Conservation (phyloP, 2,329 filamentous ascomycete species). For the Corinectria fuckeliana region DNA sequence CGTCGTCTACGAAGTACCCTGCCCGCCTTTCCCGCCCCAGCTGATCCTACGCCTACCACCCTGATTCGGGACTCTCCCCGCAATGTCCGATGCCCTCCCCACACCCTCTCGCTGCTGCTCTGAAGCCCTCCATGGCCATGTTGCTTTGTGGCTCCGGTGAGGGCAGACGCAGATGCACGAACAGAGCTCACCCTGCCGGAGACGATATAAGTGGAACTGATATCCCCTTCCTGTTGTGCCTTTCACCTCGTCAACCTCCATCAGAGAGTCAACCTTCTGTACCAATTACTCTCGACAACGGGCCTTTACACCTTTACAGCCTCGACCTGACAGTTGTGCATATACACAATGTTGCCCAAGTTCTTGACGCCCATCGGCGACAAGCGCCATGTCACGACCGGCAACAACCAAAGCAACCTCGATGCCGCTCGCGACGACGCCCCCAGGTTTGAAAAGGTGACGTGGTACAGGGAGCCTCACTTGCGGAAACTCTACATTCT, state of each 20-base stretch:
- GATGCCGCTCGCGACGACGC: constrained; percentile 51
- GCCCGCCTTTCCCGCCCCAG: constrained; percentile 31
- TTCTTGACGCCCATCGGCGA: constrained; percentile 34
- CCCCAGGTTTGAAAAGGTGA: constrained; percentile 60
- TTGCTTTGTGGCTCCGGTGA: constrained; percentile 3
- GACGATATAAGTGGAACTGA: constrained; percentile 34
- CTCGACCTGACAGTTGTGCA: not conserved
- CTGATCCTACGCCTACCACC: constrained; percentile 30
- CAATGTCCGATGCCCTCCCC: constrained; percentile 23
- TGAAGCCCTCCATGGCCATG: not conserved
- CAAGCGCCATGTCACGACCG: constrained; percentile 20
- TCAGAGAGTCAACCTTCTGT: constrained; percentile 21
- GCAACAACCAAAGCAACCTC: constrained; percentile 37
- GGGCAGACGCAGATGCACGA: constrained; percentile 17
- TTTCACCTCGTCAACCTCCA: constrained; percentile 22
- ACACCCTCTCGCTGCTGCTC: constrained; percentile 3
- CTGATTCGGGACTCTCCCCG: constrained; percentile 25
- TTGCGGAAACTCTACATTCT: constrained; percentile 62
- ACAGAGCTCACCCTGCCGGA: constrained; percentile 12
- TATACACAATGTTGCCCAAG: constrained; percentile 35
- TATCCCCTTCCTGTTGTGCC: constrained; percentile 16
- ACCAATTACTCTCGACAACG: constrained; percentile 11
- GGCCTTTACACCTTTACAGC: not conserved
- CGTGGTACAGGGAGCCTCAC: constrained; percentile 63
- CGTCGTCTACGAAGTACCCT: constrained; percentile 8